Conservation (phyloP, 345 rosid species). For the Clausena lansium region DNA sequence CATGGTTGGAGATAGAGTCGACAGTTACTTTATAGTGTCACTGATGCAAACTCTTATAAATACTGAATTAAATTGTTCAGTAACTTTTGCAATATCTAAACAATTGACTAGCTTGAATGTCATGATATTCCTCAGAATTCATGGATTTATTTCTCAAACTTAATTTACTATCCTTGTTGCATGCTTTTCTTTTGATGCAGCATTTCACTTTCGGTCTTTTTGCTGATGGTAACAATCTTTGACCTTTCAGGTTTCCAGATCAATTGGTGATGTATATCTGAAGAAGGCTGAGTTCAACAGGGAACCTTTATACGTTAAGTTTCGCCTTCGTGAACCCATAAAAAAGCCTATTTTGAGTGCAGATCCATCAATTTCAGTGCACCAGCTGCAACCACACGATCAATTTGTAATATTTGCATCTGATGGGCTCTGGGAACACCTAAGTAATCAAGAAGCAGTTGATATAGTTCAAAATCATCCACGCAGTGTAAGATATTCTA, state of each 20-base stretch:
- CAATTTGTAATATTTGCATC: constrained; percentile 77
- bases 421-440: constrained; percentile 86
- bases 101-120: background rate
- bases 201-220: constrained; percentile 7
- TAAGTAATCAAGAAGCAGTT: constrained; percentile 83
- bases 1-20: background rate
- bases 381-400: constrained; percentile 63
- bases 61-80: background rate
- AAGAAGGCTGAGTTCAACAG: constrained; percentile 79
- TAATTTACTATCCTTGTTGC: background rate
- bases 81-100: background rate
- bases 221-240: constrained; percentile 5
- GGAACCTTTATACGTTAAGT: constrained; percentile 69
- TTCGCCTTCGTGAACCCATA: constrained; percentile 68
- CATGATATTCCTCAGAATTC: background rate
- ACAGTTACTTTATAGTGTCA: background rate
- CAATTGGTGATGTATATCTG: constrained; percentile 83
- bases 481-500: constrained; percentile 43
- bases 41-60: background rate
- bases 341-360: constrained; percentile 65
- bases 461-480: constrained; percentile 65
- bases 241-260: constrained; percentile 62
- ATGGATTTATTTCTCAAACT: background rate
- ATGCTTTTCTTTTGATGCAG: constrained; percentile 6
- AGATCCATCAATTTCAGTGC: constrained; percentile 68